These are phyloP conservation scores for Beauveria rudraprayagi DNA, from an alignment of 2,329 filamentous ascomycete genomes.

Conservation along the genomic window DNA sequence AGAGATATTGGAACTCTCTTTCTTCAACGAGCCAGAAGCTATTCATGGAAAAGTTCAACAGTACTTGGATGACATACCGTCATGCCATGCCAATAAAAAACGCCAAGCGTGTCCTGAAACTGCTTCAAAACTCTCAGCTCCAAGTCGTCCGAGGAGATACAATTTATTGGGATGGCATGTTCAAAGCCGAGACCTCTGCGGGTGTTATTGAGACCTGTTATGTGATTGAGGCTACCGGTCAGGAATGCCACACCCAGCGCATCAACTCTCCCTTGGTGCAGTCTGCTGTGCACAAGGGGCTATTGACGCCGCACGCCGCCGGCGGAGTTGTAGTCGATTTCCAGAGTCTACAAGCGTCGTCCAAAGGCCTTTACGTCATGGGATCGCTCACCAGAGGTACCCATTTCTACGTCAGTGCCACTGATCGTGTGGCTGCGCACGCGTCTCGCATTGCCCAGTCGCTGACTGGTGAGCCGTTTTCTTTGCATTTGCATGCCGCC, in stretches of 20 bases:
- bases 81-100: conserved; percentile 10
- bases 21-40: background rate
- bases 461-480: background rate
- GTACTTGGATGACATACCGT: conserved; percentile 10
- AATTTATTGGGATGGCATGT: background rate
- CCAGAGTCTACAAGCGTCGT: background rate
- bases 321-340: conserved; percentile 9
- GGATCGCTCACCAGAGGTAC: conserved; percentile 7
- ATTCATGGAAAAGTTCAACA: conserved; percentile 10
- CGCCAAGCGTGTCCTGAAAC: background rate
- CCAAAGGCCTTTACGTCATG: conserved; percentile 2
- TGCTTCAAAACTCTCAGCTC: conserved; percentile 2
- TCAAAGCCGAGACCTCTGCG: conserved; percentile 3
- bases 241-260: conserved; percentile 1
- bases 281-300: background rate
- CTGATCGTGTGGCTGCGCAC: conserved; percentile 8
- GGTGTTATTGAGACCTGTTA: background rate
- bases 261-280: conserved; percentile 3
- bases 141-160: background rate
- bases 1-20: conserved; percentile 7
- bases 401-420: conserved; percentile 11
- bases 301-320: conserved; percentile 2
- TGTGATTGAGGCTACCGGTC: conserved; percentile 6
- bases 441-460: conserved; percentile 7
- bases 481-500: background rate